Percentiles rank a stretch among this genome's conserved stretches.
Evolutionary conservation across 2,329 filamentous ascomycete species (phyloP).

Genomic region (Trichoderma guizhouense): DNA sequence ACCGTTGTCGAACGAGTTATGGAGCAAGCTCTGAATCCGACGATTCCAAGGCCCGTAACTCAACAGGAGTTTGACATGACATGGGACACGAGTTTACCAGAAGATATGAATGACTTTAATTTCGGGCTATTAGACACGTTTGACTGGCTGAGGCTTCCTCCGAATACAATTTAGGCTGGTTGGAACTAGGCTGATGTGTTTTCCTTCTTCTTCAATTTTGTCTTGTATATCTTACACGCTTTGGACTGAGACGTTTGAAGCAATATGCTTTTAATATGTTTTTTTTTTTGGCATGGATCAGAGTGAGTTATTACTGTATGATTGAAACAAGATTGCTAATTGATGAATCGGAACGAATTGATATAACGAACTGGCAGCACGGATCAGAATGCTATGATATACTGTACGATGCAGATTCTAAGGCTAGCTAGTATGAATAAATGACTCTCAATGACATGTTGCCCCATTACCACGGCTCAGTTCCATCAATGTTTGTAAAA

Average conservation of each 20-base stretch:
- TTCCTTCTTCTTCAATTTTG: not conserved
- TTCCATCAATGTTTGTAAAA: conserved; percentile 8
- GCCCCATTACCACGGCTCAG: not conserved
- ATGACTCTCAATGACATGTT: not conserved
- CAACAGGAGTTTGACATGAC: not conserved
- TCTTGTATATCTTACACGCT: not conserved
- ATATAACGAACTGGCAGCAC: not conserved
- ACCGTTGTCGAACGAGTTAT: conserved; percentile 41
- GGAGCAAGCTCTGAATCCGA: conserved; percentile 37
- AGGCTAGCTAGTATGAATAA: not conserved
- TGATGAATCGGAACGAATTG: not conserved
- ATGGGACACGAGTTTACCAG: not conserved
- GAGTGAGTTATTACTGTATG: not conserved
- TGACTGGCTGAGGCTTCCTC: conserved; percentile 39
- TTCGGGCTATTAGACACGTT: conserved; percentile 49
- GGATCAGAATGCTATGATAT: not conserved
- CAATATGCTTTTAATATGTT: not conserved
- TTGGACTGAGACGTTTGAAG: not conserved
- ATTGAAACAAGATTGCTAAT: not conserved
- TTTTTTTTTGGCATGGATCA: not conserved
- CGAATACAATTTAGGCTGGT: not conserved
- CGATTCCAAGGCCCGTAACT: not conserved
- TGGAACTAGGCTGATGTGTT: not conserved
- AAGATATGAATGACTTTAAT: conserved; percentile 36
- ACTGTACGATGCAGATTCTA: not conserved